Evolutionary conservation across 345 rosid species (phyloP), one percentile per base, ranked within the genome.

Genomic region (Nephelium lappaceum): DNA sequence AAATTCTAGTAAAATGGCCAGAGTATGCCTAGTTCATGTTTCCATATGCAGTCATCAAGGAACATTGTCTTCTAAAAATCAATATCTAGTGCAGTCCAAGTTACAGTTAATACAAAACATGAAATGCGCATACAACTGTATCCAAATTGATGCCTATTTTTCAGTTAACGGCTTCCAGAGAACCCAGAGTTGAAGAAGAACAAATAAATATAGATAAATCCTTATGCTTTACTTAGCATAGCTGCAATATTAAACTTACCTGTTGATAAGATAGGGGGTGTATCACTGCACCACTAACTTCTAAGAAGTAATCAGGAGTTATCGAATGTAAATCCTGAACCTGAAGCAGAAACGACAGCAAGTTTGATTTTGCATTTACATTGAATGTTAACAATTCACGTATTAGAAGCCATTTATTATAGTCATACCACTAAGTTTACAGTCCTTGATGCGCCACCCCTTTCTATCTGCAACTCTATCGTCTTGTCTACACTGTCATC

Each of bases 221-320:
- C 24, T 10, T 57, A 63, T 5, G 27, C 19, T 2, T 43, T 63
- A 24, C 41, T 42, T 2, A 63, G 67, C 67, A 61, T 51, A 71
- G 43, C 36, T 36, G 57, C 57, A 77, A 79, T 55, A 64, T 41
- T 25, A 31, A 70, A 70, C 77, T 71, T 79, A 95, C 99, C 97
- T 96, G 99, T 87, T 96, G 98, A 79, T 94, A 94, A 69, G 99
- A 96, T 79, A 94, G 81, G 38, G 99, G 90, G 77, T 96, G 99
- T 73, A 96, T 92, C 70, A 94, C 93, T 58, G 89, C 97, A 71
- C 99, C 98, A 80, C 98, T 93, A 53, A 96, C 92, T 94, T 96
- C 98, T 75, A 96, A 86, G 85, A 96, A 96, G 74, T 87, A 83
- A 77, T 84, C 86, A 76, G 98, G 99, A 81, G 99, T 94, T 79